Evolutionary conservation across 1,284 basidiomycete genomes (phyloP), one percentile per base, ranked within the genome.

Genomic region (Ceratobasidium papillatum): DNA sequence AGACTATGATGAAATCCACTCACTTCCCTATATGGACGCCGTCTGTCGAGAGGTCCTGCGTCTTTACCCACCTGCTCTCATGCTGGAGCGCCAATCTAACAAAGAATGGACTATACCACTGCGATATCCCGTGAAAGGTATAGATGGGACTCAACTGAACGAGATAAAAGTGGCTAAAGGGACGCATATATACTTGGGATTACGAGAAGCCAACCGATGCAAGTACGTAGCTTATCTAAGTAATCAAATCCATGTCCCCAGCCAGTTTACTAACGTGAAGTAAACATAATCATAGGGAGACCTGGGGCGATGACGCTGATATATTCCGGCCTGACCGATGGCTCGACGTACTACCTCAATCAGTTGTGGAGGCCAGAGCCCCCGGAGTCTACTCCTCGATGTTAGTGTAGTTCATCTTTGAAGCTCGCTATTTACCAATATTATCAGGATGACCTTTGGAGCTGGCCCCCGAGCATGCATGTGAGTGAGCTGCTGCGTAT

Each of bases 281-380:
- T n/a, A 3, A 3, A 1, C 12, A 1, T 30, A 27, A 22, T 64
- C 11, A 11, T 41, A 59, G 66, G 38, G 66, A 69, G 17, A 69
- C 52, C 3, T 69, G 66, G 66, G 66, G 66, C 3, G 51, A 69
- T 19, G 66, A 69, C 32, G 66, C 66, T 12, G 52, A 58, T 32
- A 52, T 3, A 58, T 69, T 69, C 27, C 30, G 38, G 36, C 66
- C 66, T 9, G 66, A 69, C n/a, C 1, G 66, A 36, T 69, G 66
- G 66, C 66, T 69, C 14, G 51, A 58, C 19, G 8, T 19, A 19
- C 22, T 69, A 17, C 66, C 66, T 14, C 5, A 27, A 7, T 69
- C 66, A 3, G 66, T 69, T 2, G 19, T 38, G 2, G 66, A 56
- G 12, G 66, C 66, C 22, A 54, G 32, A 22, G 30, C 36, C 14